A percentile compares a stretch with the other conserved stretches of the same genome.
Conservation (phyloP, 495 filamentous ascomycete genomes). For the Recurvomyces mirabilis region DNA sequence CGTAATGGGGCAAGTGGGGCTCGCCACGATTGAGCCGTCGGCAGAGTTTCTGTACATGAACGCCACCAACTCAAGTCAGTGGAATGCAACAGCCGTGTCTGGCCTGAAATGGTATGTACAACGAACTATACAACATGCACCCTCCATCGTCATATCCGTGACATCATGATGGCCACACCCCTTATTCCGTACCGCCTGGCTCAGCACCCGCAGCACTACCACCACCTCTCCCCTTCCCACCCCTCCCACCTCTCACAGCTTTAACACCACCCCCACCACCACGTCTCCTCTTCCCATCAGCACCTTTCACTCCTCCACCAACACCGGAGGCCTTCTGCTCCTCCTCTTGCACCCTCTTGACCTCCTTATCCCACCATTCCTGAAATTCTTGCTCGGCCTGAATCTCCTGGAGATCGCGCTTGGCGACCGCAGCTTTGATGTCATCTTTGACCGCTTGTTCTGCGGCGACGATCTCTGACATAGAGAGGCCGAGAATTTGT, state of each 20-base stretch:
- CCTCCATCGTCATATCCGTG: too few relatives aligned
- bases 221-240: slow-evolving; percentile 1
- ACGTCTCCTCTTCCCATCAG: slow-evolving; percentile 1
- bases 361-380: slow-evolving; percentile 96
- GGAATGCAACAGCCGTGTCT: too few relatives aligned
- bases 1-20: too few relatives aligned
- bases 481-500: slow-evolving; percentile 52
- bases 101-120: slow-evolving; percentile 2
- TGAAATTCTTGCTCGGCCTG: slow-evolving; percentile 94
- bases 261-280: neutral
- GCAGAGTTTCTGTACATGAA: too few relatives aligned
- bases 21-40: too few relatives aligned
- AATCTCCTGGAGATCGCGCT: slow-evolving; percentile 81
- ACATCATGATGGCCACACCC: too few relatives aligned
- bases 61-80: too few relatives aligned
- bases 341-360: slow-evolving; percentile 45
- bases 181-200: neutral
- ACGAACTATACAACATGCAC: too few relatives aligned
- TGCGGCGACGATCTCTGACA: slow-evolving; percentile 81
- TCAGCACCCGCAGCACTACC: neutral
- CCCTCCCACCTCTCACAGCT: slow-evolving; percentile 1
- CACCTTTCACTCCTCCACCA: neutral
- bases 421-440: slow-evolving; percentile 62
- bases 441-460: slow-evolving; percentile 76
- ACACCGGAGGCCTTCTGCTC: slow-evolving; percentile 1